Percentiles rank a stretch among this genome's conserved stretches.
These are phyloP conservation scores for Coniella lustricola DNA, from an alignment of 2,329 filamentous ascomycete genomes.

Conservation along the genomic window DNA sequence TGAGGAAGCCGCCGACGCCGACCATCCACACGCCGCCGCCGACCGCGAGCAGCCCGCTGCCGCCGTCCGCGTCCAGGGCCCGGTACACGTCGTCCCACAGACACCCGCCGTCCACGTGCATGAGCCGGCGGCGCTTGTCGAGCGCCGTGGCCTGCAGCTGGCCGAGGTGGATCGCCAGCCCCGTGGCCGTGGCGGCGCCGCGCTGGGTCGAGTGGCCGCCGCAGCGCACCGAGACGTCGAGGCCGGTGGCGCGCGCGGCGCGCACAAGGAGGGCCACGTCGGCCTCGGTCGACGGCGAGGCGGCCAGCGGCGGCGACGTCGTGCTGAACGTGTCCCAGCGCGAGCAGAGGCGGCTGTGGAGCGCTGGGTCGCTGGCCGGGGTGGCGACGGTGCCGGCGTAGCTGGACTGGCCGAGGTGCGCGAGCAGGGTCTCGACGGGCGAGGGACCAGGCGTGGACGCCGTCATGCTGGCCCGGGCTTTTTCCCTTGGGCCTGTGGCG, in stretches of 20 bases:
- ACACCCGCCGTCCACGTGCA: background rate
- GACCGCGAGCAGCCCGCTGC: slow-evolving; percentile 11
- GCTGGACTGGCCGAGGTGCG: background rate
- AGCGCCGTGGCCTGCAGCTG: background rate
- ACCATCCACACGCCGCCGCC: slow-evolving; percentile 15
- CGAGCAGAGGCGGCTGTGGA: background rate
- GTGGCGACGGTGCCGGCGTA: slow-evolving; percentile 1
- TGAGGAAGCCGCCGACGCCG: slow-evolving; percentile 12
- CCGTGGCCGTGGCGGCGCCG: slow-evolving; percentile 1
- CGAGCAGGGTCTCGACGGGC: background rate
- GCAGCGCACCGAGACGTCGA: background rate
- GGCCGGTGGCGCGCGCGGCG: background rate
- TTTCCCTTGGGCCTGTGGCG: too few relatives aligned
- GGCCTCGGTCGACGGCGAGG: background rate
- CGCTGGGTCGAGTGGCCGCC: background rate
- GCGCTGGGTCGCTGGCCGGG: background rate
- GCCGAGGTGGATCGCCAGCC: background rate
- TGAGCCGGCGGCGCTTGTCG: background rate
- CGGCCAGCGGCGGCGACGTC: background rate
- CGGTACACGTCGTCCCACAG: slow-evolving; percentile 12
- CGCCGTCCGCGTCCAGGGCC: slow-evolving; percentile 14
- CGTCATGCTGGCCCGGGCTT: too few relatives aligned
- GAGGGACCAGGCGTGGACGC: background rate
- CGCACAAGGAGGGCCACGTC: background rate
- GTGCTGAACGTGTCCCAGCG: background rate